These are phyloP conservation scores for Prunus davidiana DNA, from an alignment of 306 rosid species.

Conservation along the genomic window DNA sequence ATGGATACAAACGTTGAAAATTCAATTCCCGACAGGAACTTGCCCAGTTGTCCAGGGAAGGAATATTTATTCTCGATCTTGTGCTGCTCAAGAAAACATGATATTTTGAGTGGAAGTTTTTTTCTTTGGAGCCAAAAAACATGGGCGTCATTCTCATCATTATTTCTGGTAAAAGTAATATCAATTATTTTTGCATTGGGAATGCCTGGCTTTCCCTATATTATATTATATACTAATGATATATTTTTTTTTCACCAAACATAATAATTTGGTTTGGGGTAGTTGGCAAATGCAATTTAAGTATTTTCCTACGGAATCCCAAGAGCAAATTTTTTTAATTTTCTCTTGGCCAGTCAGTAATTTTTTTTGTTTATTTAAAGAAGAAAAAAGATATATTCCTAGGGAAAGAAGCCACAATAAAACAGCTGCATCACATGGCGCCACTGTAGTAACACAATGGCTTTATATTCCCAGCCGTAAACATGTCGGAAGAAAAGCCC, in stretches of 20 bases:
- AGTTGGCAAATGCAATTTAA: too few species aligned
- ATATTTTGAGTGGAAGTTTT: conserved; percentile 39
- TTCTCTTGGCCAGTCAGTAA: not conserved
- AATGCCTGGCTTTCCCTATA: conserved; percentile 4
- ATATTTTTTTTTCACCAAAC: not conserved
- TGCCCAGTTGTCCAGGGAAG: not conserved
- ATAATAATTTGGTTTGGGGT: not conserved
- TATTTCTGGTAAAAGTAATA: conserved; percentile 15
- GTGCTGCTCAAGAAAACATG: conserved; percentile 43
- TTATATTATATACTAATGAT: not conserved
- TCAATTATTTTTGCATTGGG: conserved; percentile 26
- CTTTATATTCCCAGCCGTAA: conserved; percentile 10
- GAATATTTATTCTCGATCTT: conserved; percentile 6
- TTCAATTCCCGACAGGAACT: conserved; percentile 4
- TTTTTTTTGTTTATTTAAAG: not conserved
- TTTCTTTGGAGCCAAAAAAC: conserved; percentile 4
- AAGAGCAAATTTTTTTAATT: too few species aligned
- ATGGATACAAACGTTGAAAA: not conserved
- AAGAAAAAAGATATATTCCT: not conserved
- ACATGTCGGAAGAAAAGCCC: not conserved
- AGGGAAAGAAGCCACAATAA: conserved; percentile 18
- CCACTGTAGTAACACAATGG: conserved; percentile 15
- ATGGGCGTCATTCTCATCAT: conserved; percentile 20
- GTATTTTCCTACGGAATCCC: too few species aligned
- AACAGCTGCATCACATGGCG: conserved; percentile 25